These are phyloP conservation scores for Diaporthe aspalathi DNA, from an alignment of 2,329 filamentous ascomycete genomes.

Conservation along the genomic window DNA sequence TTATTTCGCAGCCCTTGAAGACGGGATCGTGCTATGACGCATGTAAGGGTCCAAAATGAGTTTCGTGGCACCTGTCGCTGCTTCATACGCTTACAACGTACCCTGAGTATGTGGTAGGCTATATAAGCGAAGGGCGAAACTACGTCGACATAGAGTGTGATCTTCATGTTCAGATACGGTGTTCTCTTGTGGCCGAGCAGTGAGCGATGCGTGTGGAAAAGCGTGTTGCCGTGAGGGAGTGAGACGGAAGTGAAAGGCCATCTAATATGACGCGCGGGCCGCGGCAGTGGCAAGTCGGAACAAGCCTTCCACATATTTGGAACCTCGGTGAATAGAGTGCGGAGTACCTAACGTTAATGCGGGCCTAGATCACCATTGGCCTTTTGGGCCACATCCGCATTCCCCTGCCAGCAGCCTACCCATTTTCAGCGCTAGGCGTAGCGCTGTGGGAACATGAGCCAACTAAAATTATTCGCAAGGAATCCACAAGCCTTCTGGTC, in stretches of 20 bases:
- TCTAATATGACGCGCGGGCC: neutral
- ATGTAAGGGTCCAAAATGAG: neutral
- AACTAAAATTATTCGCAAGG: neutral
- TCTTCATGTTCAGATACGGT: conserved; percentile 42
- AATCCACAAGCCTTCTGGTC: neutral
- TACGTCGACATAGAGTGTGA: conserved; percentile 54
- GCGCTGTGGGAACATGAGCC: neutral
- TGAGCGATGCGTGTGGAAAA: neutral
- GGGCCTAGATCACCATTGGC: neutral
- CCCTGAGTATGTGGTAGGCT: conserved; percentile 53
- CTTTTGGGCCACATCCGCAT: neutral
- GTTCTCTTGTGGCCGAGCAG: neutral
- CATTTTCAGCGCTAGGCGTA: neutral
- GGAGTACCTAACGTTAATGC: neutral
- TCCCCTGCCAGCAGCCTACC: too few relatives aligned
- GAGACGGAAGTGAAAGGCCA: too few relatives aligned
- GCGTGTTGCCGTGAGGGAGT: neutral
- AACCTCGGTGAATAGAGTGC: neutral
- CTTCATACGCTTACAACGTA: conserved; percentile 41
- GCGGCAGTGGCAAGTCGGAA: too few relatives aligned
- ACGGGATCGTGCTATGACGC: conserved; percentile 28
- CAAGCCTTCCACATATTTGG: too few relatives aligned
- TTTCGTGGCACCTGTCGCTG: neutral
- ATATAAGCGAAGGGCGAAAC: conserved; percentile 55
- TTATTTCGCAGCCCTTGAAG: conserved; percentile 43